Percentiles rank a stretch among this genome's conserved stretches.
Evolutionary conservation across 2,329 filamentous ascomycete species (phyloP).

Genomic region (Magnaporthiopsis incrustans): DNA sequence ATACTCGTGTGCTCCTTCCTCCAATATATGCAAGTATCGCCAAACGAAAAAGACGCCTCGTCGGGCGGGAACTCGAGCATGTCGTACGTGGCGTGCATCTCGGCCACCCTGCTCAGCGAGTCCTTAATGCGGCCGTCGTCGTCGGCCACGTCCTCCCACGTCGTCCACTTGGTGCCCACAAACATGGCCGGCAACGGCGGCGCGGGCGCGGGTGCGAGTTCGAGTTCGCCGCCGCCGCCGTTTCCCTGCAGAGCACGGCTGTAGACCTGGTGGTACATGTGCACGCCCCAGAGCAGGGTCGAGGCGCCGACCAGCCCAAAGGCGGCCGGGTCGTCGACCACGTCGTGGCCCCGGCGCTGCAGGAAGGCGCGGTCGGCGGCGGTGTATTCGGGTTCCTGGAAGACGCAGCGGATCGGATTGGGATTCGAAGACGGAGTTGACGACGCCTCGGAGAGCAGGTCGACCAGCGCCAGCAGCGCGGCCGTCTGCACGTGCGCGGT

Average conservation of each 20-base stretch:
- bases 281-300: conserved; percentile 54
- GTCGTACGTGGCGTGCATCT: conserved; percentile 16
- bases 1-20: background rate
- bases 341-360: conserved; percentile 36
- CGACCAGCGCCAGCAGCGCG: conserved; percentile 41
- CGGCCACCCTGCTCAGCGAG: conserved; percentile 4
- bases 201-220: no score
- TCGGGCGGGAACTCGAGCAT: conserved; percentile 30
- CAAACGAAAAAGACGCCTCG: conserved; percentile 28
- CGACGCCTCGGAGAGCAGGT: conserved; percentile 11
- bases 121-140: background rate
- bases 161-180: conserved; percentile 46
- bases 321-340: conserved; percentile 43
- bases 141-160: conserved; percentile 34
- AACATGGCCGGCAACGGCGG: conserved; percentile 36
- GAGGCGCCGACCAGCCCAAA: conserved; percentile 38
- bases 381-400: conserved; percentile 49
- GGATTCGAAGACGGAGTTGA: background rate
- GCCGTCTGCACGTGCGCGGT: conserved; percentile 43
- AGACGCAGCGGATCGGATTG: conserved; percentile 30
- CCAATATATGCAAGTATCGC: conserved; percentile 34
- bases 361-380: conserved; percentile 43
- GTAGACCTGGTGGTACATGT: conserved; percentile 49
- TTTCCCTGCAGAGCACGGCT: conserved; percentile 34
- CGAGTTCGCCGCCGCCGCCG: no score